These are phyloP conservation scores for Rhodocollybia butyracea DNA, from an alignment of 768 basidiomycete species.

Conservation along the genomic window DNA sequence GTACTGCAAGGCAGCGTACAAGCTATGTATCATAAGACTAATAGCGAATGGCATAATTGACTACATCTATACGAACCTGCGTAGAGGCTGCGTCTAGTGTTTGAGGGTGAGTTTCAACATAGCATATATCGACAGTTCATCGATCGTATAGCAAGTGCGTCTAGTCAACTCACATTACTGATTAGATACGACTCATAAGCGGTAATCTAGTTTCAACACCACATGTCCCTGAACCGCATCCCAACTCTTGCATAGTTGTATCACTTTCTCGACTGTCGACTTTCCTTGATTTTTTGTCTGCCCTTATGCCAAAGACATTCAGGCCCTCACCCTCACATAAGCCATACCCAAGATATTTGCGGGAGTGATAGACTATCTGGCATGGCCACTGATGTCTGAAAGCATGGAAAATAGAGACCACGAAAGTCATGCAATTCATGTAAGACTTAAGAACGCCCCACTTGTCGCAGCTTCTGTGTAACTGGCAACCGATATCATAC, in stretches of 20 bases:
- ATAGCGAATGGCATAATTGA: too few species aligned
- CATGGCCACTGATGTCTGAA: slow-evolving; percentile 39
- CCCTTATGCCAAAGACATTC: not conserved
- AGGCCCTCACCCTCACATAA: slow-evolving; percentile 23
- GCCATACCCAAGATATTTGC: slow-evolving; percentile 21
- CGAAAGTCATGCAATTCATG: slow-evolving; percentile 21
- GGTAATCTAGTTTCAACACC: too few species aligned
- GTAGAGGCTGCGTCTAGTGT: too few species aligned
- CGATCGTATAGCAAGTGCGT: too few species aligned
- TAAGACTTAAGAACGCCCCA: slow-evolving; percentile 22
- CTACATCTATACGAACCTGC: too few species aligned
- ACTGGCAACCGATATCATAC: slow-evolving; percentile 35
- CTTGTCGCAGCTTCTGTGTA: slow-evolving; percentile 23
- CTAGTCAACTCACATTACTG: too few species aligned
- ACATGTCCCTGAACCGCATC: not conserved
- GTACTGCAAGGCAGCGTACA: too few species aligned
- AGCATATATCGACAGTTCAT: too few species aligned
- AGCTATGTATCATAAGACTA: too few species aligned
- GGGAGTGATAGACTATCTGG: slow-evolving; percentile 32
- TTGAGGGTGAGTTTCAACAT: too few species aligned
- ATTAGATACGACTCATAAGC: too few species aligned
- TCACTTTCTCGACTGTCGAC: not conserved
- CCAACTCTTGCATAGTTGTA: not conserved
- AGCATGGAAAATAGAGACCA: slow-evolving; percentile 33
- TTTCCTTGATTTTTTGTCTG: not conserved